These are phyloP conservation scores for Backusella sp. DNA, from an alignment of 192 early-diverging fungal species.

Conservation along the genomic window DNA sequence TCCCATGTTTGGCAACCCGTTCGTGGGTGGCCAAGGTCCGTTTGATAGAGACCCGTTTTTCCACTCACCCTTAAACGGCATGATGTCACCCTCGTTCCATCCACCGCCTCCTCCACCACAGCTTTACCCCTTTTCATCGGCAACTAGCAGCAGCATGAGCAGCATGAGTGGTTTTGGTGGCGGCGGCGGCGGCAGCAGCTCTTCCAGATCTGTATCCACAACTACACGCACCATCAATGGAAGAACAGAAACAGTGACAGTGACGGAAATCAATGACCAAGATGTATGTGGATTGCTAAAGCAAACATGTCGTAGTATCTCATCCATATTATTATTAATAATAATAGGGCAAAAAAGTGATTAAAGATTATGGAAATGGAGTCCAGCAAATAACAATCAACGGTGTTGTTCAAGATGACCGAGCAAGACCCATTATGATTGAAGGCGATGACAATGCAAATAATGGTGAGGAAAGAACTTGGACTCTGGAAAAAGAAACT, in stretches of 20 bases:
- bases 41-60: background rate
- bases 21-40: background rate
- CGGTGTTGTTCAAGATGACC: background rate
- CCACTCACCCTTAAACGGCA: background rate
- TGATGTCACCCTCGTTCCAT: background rate
- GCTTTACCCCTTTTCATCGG: background rate
- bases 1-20: background rate
- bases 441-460: background rate
- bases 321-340: background rate
- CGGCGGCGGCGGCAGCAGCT: background rate
- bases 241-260: conserved; percentile 8
- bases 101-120: background rate
- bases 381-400: background rate
- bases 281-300: background rate
- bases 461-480: conserved; percentile 4
- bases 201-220: background rate
- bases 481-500: conserved; percentile 3
- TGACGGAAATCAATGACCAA: conserved; percentile 17
- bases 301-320: no score
- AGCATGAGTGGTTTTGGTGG: background rate
- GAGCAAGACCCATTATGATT: background rate
- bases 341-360: conserved; percentile 5
- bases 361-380: conserved; percentile 9
- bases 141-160: background rate
- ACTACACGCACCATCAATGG: conserved; percentile 20